These are phyloP conservation scores for Hemileccinum impolitum DNA, from an alignment of 768 basidiomycete genomes.

Conservation along the genomic window DNA sequence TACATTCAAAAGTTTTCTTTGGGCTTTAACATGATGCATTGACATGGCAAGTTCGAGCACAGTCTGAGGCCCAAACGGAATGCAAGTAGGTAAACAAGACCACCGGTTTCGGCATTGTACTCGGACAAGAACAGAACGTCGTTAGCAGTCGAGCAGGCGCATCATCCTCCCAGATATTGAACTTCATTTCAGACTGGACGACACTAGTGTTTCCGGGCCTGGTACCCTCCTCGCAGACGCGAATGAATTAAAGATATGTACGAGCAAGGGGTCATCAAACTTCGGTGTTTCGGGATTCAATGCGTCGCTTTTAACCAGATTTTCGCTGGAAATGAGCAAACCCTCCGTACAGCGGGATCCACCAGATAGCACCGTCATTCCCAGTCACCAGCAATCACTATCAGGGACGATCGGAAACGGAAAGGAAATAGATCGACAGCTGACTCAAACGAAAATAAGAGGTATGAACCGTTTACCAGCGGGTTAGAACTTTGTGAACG, in stretches of 20 bases:
- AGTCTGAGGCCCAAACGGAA: slow-evolving; percentile 42
- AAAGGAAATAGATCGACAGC: slow-evolving; percentile 5
- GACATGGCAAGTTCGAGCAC: slow-evolving; percentile 42
- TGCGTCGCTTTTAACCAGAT: slow-evolving; percentile 17
- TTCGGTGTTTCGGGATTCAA: slow-evolving; percentile 26
- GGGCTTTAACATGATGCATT: slow-evolving; percentile 6
- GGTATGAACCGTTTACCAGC: not conserved
- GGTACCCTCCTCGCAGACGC: slow-evolving; percentile 21
- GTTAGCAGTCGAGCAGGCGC: too few relatives aligned
- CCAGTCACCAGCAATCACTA: not conserved
- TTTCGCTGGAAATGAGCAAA: slow-evolving; percentile 1
- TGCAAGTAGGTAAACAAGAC: slow-evolving; percentile 34
- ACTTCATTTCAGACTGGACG: slow-evolving; percentile 14
- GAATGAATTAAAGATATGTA: slow-evolving; percentile 30
- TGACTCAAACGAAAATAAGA: slow-evolving; percentile 8
- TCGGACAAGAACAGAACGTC: too few relatives aligned
- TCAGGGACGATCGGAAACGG: slow-evolving; percentile 6
- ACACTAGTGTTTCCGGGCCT: slow-evolving; percentile 20
- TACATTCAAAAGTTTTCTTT: not conserved
- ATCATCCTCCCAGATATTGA: slow-evolving; percentile 16
- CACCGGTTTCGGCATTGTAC: slow-evolving; percentile 18
- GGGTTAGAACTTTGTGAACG: not conserved
- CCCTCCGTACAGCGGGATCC: not conserved
- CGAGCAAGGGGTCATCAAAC: slow-evolving; percentile 25
- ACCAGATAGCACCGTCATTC: not conserved